phyloP scores from a whole-genome alignment of 2,329 filamentous ascomycete species.

The Apiospora saccharicola region DNA sequence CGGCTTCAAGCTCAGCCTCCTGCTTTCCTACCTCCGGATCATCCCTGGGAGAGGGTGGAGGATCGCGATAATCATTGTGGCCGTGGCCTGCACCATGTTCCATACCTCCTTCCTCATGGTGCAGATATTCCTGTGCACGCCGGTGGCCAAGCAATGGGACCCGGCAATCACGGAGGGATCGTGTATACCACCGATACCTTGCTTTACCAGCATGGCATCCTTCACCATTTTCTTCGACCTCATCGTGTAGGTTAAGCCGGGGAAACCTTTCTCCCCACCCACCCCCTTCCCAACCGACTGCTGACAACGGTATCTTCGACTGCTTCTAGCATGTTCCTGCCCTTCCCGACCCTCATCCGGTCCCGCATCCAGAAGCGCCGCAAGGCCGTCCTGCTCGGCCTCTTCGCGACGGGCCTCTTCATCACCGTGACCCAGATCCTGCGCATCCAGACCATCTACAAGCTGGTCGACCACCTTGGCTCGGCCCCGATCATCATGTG shows the following conservation, averaged over 20 bases:
- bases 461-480: slow-evolving; percentile 53
- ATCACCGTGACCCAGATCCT: slow-evolving; percentile 53
- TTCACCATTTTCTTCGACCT: slow-evolving; percentile 52
- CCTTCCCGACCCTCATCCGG: slow-evolving; percentile 49
- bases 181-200: slow-evolving; percentile 49
- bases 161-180: slow-evolving; percentile 41
- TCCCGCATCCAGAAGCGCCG: slow-evolving; percentile 47
- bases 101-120: slow-evolving; percentile 48
- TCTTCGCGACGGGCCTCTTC: slow-evolving; percentile 50
- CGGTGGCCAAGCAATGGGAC: slow-evolving; percentile 51
- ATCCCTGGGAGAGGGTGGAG: slow-evolving; percentile 48
- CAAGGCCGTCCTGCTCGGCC: slow-evolving; percentile 48
- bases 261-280: too few relatives aligned
- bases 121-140: slow-evolving; percentile 46
- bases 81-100: slow-evolving; percentile 45
- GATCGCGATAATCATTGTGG: slow-evolving; percentile 43
- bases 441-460: slow-evolving; percentile 55
- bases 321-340: slow-evolving; percentile 46
- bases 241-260: slow-evolving; percentile 42
- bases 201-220: slow-evolving; percentile 52
- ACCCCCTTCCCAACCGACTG: too few relatives aligned
- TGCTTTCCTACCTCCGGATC: slow-evolving; percentile 56
- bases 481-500: slow-evolving; percentile 50
- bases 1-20: slow-evolving; percentile 54
- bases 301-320: too few relatives aligned